phyloP scores from a whole-genome alignment of 805 yeast species.

The Candida chauliodis region DNA sequence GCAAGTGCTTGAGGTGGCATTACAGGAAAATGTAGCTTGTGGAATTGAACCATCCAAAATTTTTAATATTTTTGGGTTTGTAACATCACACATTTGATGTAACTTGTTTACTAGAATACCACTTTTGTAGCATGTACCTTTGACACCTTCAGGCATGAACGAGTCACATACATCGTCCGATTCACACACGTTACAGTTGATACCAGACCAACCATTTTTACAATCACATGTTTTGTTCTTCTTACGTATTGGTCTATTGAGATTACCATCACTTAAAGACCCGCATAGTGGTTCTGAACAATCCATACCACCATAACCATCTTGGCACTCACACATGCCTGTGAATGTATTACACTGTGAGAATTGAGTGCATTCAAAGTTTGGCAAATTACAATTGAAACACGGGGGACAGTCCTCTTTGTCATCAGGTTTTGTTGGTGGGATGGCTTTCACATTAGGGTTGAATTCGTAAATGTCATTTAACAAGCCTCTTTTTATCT shows the following conservation, averaged over 20 bases:
- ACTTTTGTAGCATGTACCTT: conserved; percentile 84
- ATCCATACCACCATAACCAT: conserved; percentile 92
- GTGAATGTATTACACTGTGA: conserved; percentile 83
- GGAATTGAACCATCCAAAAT: conserved; percentile 80
- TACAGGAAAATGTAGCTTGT: conserved; percentile 89
- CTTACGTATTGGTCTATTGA: conserved; percentile 60
- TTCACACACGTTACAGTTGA: conserved; percentile 86
- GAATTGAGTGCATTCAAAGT: conserved; percentile 85
- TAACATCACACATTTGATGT: conserved; percentile 93
- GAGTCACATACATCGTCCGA: conserved; percentile 74
- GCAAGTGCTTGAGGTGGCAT: conserved; percentile 60
- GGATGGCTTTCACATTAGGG: conserved; percentile 1
- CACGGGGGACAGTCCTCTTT: conserved; percentile 75
- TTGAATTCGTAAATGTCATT: conserved; percentile 21
- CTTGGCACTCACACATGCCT: conserved; percentile 89
- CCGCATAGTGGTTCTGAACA: conserved; percentile 91
- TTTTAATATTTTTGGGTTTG: conserved; percentile 79
- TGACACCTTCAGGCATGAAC: conserved; percentile 79
- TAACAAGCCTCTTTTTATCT: conserved; percentile 15
- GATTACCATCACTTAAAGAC: conserved; percentile 58
- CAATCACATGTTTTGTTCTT: conserved; percentile 62
- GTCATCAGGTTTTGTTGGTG: conserved; percentile 8
- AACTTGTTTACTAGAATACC: conserved; percentile 79
- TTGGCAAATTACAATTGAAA: conserved; percentile 91
- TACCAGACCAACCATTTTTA: conserved; percentile 86